Conservation (phyloP, 768 basidiomycete genomes). For the Mycena capillaripes region DNA sequence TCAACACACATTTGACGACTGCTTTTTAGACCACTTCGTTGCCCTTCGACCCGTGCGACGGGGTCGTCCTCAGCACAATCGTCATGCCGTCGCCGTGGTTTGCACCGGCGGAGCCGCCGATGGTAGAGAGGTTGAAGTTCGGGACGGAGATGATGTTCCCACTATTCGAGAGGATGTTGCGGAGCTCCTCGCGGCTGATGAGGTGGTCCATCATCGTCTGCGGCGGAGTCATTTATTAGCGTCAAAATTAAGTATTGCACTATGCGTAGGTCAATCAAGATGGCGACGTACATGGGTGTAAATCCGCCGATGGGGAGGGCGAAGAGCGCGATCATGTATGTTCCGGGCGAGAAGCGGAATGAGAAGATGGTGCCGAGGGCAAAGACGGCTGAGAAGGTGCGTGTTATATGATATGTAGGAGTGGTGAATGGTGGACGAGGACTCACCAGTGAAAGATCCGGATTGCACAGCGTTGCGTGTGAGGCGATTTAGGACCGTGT, state of each 20-base stretch:
- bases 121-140: neutral
- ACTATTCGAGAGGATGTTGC: neutral
- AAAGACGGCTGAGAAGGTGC: neutral
- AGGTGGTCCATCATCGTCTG: neutral
- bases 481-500: slow-evolving; percentile 9
- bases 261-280: too few relatives aligned
- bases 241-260: too few relatives aligned
- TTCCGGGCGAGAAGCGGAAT: neutral
- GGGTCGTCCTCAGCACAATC: too few relatives aligned
- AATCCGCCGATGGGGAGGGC: slow-evolving; percentile 19
- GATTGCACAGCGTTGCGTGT: slow-evolving; percentile 16
- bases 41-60: too few relatives aligned
- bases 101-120: too few relatives aligned
- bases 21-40: too few relatives aligned
- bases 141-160: neutral
- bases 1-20: too few relatives aligned
- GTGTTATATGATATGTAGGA: neutral
- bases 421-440: neutral
- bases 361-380: slow-evolving; percentile 10
- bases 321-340: slow-evolving; percentile 9
- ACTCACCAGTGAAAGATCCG: slow-evolving; percentile 19
- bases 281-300: slow-evolving; percentile 16
- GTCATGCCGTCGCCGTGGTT: too few relatives aligned
- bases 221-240: too few relatives aligned
- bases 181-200: neutral